Evolutionary conservation across 495 filamentous ascomycete genomes (phyloP), one percentile per base, ranked within the genome.

Genomic region (Podospora didyma): DNA sequence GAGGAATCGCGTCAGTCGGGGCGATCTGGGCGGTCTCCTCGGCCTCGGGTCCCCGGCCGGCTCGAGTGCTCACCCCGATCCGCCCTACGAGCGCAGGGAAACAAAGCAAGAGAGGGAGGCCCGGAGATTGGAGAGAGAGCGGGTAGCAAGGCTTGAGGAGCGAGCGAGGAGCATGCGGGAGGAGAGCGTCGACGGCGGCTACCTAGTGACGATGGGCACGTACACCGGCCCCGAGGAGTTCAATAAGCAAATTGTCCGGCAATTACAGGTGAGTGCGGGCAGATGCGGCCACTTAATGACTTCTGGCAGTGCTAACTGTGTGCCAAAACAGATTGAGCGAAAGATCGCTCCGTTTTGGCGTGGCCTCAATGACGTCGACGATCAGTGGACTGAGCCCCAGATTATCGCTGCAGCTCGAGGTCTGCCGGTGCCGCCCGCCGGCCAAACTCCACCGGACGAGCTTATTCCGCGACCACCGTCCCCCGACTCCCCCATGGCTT

Each of bases 171-270:
- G 94, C 69, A 88, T 97, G 76, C 87, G 79, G 61, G 93, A 97
- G 61, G 94, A 97, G 63, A 83, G 90, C 70, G 88, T 96, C 26
- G 94, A 97, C 75, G 94, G 94, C 28, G 94, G 94, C 26, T 97
- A 88, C 74, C 73, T 97, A 26, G 94, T 97, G 39, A 98, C 94
- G 0, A 85, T 96, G 70, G 94, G 94, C 22, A 87, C 91, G 39
- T 98, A 98, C 66, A 92, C 88, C 7, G 89, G 93, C 3, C 76
- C 84, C 17, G 94, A 98, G 70, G 94, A 98, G 69, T 98, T 91
- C 67, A 96, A 85, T 73, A 97, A 97, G 68, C 76, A 78, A 41
- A 79, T 92, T 28, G 94, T 97, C 42, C 84, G 95, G 62, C 93
- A 96, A 68, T 76, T 98, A 58, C 94, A 96, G 86, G 92, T 96